Conservation (phyloP, 2,329 filamentous ascomycete genomes). For the Zymoseptoria crescenta region DNA sequence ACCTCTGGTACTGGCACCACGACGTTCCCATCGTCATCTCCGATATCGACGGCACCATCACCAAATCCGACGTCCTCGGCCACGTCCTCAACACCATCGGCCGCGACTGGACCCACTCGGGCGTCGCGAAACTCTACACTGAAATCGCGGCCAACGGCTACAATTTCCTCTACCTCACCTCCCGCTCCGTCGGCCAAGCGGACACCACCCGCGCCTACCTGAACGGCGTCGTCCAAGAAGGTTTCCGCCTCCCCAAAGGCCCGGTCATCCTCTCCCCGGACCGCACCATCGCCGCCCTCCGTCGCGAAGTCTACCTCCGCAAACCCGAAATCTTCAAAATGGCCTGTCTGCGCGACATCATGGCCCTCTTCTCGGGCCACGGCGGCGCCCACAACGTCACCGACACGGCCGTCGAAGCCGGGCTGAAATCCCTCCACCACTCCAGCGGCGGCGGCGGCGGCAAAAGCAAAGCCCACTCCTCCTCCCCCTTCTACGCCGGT, state of each 20-base stretch:
- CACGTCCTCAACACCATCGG: slow-evolving; percentile 96
- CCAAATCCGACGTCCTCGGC: slow-evolving; percentile 60
- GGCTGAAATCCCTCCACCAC: slow-evolving; percentile 16
- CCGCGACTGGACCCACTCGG: slow-evolving; percentile 93
- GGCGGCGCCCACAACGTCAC: slow-evolving; percentile 27
- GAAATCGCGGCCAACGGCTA: slow-evolving; percentile 94
- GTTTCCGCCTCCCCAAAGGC: slow-evolving; percentile 75
- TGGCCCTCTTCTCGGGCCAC: slow-evolving; percentile 61
- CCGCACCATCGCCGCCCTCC: slow-evolving; percentile 83
- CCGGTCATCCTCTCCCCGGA: slow-evolving; percentile 94
- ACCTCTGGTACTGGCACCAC: slow-evolving; percentile 89
- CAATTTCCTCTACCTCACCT: slow-evolving; percentile 97
- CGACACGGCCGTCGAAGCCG: slow-evolving; percentile 21
- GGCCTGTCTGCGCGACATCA: slow-evolving; percentile 92
- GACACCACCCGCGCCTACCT: slow-evolving; percentile 86
- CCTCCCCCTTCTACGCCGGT: slow-evolving; percentile 82
- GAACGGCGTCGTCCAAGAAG: slow-evolving; percentile 80
- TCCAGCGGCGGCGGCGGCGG: slow-evolving; percentile 14
- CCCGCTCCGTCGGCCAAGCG: slow-evolving; percentile 84
- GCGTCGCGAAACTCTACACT: slow-evolving; percentile 93
- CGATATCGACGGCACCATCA: slow-evolving; percentile 97
- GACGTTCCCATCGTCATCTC: slow-evolving; percentile 93
- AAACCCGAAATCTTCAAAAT: slow-evolving; percentile 99
- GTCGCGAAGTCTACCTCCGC: slow-evolving; percentile 85
- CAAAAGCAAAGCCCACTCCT: slow-evolving; percentile 21